phyloP scores from a whole-genome alignment of 2,329 filamentous ascomycete genomes.

The Colletotrichum siamense region DNA sequence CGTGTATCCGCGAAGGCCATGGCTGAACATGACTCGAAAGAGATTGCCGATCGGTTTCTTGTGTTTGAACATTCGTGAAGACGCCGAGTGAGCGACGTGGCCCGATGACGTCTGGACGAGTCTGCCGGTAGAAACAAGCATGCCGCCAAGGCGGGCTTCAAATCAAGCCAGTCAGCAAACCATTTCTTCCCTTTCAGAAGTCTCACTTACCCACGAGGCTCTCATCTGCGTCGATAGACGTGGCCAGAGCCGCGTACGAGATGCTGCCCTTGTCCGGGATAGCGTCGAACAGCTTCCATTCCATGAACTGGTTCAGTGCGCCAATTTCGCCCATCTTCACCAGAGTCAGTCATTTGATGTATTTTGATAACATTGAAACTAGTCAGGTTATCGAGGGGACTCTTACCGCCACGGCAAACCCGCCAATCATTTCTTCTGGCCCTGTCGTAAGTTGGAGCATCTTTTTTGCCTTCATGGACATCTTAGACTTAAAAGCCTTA shows the following conservation, averaged over 20 bases:
- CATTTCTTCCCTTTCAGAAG: not conserved
- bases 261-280: slow-evolving; percentile 28
- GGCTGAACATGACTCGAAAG: slow-evolving; percentile 10
- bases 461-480: not conserved
- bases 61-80: slow-evolving; percentile 9
- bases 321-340: slow-evolving; percentile 19
- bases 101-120: not conserved
- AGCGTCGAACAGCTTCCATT: slow-evolving; percentile 32
- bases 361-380: not conserved
- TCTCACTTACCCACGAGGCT: slow-evolving; percentile 23
- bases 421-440: not conserved
- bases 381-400: not conserved
- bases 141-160: not conserved
- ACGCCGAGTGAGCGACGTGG: not conserved
- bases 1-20: slow-evolving; percentile 3
- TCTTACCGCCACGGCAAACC: not conserved
- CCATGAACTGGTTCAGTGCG: slow-evolving; percentile 22
- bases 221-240: slow-evolving; percentile 24
- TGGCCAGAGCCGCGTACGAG: slow-evolving; percentile 26
- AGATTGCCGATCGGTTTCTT: not conserved
- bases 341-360: not conserved
- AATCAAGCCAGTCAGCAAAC: not conserved
- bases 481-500: not conserved
- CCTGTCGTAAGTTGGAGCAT: not conserved
- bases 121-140: not conserved